Evolutionary conservation across 257 asterid genomes (phyloP).

Genomic region (Nicotiana obtusifolia): DNA sequence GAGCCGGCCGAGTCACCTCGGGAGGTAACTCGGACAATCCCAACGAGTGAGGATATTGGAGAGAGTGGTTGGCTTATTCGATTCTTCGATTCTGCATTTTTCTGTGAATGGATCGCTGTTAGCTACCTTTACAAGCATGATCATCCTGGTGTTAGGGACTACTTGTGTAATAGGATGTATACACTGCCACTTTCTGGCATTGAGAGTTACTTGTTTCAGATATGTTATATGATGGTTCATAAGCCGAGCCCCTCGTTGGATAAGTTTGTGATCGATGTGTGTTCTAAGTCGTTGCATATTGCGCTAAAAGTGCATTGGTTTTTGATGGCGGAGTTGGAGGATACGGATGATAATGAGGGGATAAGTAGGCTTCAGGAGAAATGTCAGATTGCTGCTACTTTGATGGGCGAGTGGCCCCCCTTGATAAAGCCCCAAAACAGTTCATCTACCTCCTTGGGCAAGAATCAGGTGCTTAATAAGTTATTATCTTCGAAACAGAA

Average conservation of each 20-base stretch:
- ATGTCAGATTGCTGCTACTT: slow-evolving; percentile 91
- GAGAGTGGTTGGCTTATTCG: slow-evolving; percentile 95
- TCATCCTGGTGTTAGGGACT: slow-evolving; percentile 86
- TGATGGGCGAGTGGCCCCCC: slow-evolving; percentile 91
- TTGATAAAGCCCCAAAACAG: slow-evolving; percentile 55
- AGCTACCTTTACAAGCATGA: slow-evolving; percentile 92
- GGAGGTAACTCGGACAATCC: slow-evolving; percentile 85
- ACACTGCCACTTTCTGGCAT: slow-evolving; percentile 83
- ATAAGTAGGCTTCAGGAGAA: slow-evolving; percentile 90
- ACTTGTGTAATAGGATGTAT: slow-evolving; percentile 90
- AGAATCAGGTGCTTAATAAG: slow-evolving; percentile 70
- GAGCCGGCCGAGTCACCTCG: slow-evolving; percentile 78
- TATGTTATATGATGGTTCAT: slow-evolving; percentile 85
- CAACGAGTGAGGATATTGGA: slow-evolving; percentile 72
- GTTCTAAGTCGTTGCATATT: slow-evolving; percentile 68
- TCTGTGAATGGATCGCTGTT: slow-evolving; percentile 97
- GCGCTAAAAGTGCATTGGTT: slow-evolving; percentile 91
- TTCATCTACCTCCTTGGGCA: slow-evolving; percentile 48
- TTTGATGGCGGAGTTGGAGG: slow-evolving; percentile 93
- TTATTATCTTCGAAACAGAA: slow-evolving; percentile 80
- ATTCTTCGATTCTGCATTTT: slow-evolving; percentile 79
- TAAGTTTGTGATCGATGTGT: slow-evolving; percentile 79
- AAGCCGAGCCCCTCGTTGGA: slow-evolving; percentile 94
- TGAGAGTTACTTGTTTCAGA: slow-evolving; percentile 84
- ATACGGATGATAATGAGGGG: slow-evolving; percentile 83